Conservation (phyloP, 2,329 filamentous ascomycete genomes). For the Albophoma yamanashiensis region DNA sequence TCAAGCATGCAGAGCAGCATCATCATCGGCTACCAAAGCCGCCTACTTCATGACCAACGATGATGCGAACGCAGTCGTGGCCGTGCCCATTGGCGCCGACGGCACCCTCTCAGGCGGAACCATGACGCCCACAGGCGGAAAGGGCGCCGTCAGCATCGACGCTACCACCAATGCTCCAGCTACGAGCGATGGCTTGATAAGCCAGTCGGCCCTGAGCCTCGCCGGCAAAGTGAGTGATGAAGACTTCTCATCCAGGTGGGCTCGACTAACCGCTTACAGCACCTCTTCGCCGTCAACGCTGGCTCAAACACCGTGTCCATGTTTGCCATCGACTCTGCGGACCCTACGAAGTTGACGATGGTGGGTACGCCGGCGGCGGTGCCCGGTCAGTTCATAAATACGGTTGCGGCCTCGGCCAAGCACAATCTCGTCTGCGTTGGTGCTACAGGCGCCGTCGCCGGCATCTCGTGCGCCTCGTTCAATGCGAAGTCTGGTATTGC, state of each 20-base stretch:
- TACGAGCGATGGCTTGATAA: slow-evolving; percentile 37
- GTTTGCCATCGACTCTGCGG: slow-evolving; percentile 28
- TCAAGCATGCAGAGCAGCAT: not conserved
- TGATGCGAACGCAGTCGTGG: slow-evolving; percentile 34
- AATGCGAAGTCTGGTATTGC: slow-evolving; percentile 22
- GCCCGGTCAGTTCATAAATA: slow-evolving; percentile 41
- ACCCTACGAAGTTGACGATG: slow-evolving; percentile 33
- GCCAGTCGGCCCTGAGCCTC: slow-evolving; percentile 38
- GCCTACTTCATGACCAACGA: slow-evolving; percentile 48
- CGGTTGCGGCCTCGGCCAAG: slow-evolving; percentile 34
- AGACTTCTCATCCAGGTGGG: not conserved
- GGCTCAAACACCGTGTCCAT: slow-evolving; percentile 42
- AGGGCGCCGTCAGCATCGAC: slow-evolving; percentile 30
- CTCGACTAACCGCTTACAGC: slow-evolving; percentile 17
- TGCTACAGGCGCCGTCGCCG: slow-evolving; percentile 29
- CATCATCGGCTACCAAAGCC: slow-evolving; percentile 23
- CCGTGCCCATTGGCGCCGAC: slow-evolving; percentile 33
- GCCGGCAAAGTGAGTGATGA: slow-evolving; percentile 34
- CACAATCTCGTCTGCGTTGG: slow-evolving; percentile 35
- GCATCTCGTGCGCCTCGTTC: slow-evolving; percentile 33
- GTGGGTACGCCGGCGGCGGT: slow-evolving; percentile 30
- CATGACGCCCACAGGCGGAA: slow-evolving; percentile 34
- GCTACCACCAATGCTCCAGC: slow-evolving; percentile 24
- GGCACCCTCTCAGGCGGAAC: slow-evolving; percentile 34
- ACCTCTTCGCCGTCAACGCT: slow-evolving; percentile 41